Conservation (phyloP, 345 rosid species). For the Clarkia xantiana region DNA sequence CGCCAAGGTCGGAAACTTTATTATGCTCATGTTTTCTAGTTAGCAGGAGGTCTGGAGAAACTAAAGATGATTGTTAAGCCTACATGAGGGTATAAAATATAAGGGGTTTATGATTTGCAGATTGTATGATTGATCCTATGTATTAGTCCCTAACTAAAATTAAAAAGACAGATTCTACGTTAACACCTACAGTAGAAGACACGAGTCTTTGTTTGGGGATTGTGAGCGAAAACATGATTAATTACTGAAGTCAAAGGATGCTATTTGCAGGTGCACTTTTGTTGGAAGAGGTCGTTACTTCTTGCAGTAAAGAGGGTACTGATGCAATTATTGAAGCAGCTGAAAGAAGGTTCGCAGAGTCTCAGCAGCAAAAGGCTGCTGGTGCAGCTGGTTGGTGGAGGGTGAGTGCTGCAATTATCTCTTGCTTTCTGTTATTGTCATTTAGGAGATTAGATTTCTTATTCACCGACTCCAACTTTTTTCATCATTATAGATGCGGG, state of each 20-base stretch:
- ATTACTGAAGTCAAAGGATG: not conserved
- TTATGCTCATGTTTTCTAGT: too few relatives aligned
- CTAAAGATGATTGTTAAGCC: too few relatives aligned
- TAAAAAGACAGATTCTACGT: too few relatives aligned
- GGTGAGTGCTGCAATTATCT: slow-evolving; percentile 24
- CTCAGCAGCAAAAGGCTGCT: slow-evolving; percentile 54
- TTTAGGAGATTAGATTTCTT: not conserved
- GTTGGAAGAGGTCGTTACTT: slow-evolving; percentile 66
- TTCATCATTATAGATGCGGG: slow-evolving; percentile 37
- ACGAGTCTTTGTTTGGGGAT: too few relatives aligned
- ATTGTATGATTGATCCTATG: too few relatives aligned
- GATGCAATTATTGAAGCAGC: slow-evolving; percentile 57
- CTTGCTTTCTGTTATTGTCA: not conserved
- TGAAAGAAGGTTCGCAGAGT: slow-evolving; percentile 50
- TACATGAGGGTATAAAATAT: too few relatives aligned
- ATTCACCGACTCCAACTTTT: not conserved
- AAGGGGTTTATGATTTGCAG: too few relatives aligned
- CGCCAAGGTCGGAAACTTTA: too few relatives aligned
- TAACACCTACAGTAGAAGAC: too few relatives aligned
- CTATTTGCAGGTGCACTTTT: slow-evolving; percentile 55
- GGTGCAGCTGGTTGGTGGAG: slow-evolving; percentile 82
- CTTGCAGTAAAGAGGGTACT: slow-evolving; percentile 63
- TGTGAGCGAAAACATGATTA: too few relatives aligned
- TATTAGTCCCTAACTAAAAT: too few relatives aligned
- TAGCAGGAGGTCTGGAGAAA: too few relatives aligned